A percentile compares a stretch with the other conserved stretches of the same genome.
phyloP scores from a whole-genome alignment of 441 rosid species.

The Syzygium syzygioides region DNA sequence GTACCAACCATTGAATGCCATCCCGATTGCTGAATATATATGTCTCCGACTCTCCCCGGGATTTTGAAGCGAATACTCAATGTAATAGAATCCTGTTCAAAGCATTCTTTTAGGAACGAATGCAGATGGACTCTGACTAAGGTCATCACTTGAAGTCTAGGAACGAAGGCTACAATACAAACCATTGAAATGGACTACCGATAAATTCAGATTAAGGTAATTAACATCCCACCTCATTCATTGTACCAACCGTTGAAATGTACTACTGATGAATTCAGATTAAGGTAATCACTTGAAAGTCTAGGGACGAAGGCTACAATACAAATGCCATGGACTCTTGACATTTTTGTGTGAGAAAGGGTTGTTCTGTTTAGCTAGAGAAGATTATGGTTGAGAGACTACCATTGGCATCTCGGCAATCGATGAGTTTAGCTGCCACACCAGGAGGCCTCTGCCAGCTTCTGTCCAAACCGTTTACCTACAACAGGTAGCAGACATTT shows the following conservation, averaged over 20 bases:
- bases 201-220: no score
- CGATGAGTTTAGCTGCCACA: constrained; percentile 70
- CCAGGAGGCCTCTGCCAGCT: constrained; percentile 94
- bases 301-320: not conserved
- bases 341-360: not conserved
- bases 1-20: constrained; percentile 90
- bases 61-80: constrained; percentile 81
- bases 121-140: not conserved
- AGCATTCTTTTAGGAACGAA: not conserved
- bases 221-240: no score
- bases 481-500: not conserved
- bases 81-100: constrained; percentile 74
- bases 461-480: constrained; percentile 91
- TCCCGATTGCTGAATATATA: constrained; percentile 74
- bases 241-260: no score
- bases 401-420: constrained; percentile 69
- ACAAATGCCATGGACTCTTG: not conserved
- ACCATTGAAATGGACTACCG: no score
- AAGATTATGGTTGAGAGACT: constrained; percentile 1
- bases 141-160: not conserved
- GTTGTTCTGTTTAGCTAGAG: not conserved
- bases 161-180: not conserved
- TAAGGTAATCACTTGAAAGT: not conserved
- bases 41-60: constrained; percentile 76
- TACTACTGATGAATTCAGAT: not conserved